phyloP scores from a whole-genome alignment of 2,329 filamentous ascomycete species.

The Aspergillus oerlinghausenensis region DNA sequence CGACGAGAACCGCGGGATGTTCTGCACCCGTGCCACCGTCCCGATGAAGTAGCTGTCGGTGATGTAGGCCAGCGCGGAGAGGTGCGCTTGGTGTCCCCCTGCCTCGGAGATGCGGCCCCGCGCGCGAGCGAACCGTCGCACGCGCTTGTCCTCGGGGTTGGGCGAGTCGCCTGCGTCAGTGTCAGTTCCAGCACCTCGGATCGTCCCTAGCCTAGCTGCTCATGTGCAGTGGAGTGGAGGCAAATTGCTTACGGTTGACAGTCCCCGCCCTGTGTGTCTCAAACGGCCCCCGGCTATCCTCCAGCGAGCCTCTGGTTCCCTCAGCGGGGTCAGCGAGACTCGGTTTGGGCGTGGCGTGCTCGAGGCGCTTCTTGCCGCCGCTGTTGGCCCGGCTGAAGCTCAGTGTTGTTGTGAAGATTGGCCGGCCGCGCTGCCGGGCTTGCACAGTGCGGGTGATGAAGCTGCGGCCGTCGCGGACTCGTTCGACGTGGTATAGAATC shows the following conservation, averaged over 20 bases:
- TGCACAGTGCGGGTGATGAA: conserved; percentile 96
- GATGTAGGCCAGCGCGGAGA: conserved; percentile 88
- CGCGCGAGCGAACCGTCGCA: conserved; percentile 51
- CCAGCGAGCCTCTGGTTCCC: conserved; percentile 18
- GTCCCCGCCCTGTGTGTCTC: conserved; percentile 55
- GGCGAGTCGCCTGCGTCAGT: conserved; percentile 34
- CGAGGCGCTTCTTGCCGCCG: conserved; percentile 51
- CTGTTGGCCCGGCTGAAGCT: conserved; percentile 69
- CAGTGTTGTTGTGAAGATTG: conserved; percentile 94
- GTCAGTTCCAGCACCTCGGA: neutral
- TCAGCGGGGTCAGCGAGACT: conserved; percentile 27
- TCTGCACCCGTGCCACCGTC: conserved; percentile 75
- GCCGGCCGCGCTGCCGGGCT: conserved; percentile 77
- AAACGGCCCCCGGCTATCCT: conserved; percentile 49
- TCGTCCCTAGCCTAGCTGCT: neutral
- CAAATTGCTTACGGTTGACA: conserved; percentile 44
- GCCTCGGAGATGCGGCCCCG: conserved; percentile 65
- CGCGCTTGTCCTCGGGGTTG: conserved; percentile 61
- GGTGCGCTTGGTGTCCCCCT: conserved; percentile 74
- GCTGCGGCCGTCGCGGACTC: conserved; percentile 81
- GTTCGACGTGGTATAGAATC: conserved; percentile 91
- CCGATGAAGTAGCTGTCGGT: conserved; percentile 91
- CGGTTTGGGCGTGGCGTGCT: conserved; percentile 63
- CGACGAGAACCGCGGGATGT: conserved; percentile 68
- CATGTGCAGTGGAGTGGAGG: neutral